Conservation (phyloP, 306 rosid genomes). For the cucumber (Cucumis sativus) region Cucumber_9930_V3 NC_026656.2:15597001-15597500, state of each 20-base stretch:
- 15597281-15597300: constrained; percentile 93
- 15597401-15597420: neutral
- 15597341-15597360: neutral
- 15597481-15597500: neutral
- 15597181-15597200: constrained; percentile 99
- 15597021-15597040: constrained; percentile 81
- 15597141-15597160: constrained; percentile 39
- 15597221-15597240: constrained; percentile 95
- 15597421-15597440: neutral
- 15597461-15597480: neutral
- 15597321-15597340: neutral
- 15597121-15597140: constrained; percentile 3
- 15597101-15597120: neutral
- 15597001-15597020: constrained; percentile 89
- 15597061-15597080: constrained; percentile 14
- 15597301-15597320: constrained; percentile 28
- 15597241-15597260: constrained; percentile 86
- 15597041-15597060: constrained; percentile 88
- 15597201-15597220: constrained; percentile 99
- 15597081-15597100: neutral
- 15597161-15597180: constrained; percentile 94
- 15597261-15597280: constrained; percentile 96
- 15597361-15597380: neutral
- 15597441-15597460: neutral
- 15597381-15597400: neutral